Conservation (phyloP, 1,284 basidiomycete species). For the Leucoagaricus sp. region DNA sequence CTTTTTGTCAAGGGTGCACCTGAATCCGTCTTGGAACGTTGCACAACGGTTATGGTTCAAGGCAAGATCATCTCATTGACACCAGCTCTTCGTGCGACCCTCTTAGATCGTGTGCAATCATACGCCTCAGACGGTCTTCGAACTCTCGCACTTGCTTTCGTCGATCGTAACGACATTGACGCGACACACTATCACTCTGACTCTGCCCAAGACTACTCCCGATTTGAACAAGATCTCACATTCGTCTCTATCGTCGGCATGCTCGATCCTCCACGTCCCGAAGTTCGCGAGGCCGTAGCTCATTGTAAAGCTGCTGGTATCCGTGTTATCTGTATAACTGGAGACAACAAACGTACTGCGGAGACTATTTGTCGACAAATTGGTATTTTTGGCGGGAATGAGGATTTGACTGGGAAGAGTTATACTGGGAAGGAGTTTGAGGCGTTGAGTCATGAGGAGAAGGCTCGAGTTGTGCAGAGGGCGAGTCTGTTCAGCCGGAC, state of each 20-base stretch:
- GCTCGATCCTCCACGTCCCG: slow-evolving; percentile 97
- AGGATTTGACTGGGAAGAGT: slow-evolving; percentile 88
- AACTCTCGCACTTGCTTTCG: slow-evolving; percentile 89
- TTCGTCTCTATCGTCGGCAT: slow-evolving; percentile 97
- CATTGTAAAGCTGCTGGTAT: slow-evolving; percentile 95
- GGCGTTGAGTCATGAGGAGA: slow-evolving; percentile 76
- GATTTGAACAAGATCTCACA: slow-evolving; percentile 89
- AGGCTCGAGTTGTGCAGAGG: slow-evolving; percentile 81
- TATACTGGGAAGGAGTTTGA: slow-evolving; percentile 95
- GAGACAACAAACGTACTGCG: slow-evolving; percentile 97
- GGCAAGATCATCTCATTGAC: slow-evolving; percentile 69
- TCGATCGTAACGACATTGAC: slow-evolving; percentile 78
- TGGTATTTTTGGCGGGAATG: slow-evolving; percentile 85
- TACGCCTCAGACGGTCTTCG: slow-evolving; percentile 88
- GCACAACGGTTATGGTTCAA: slow-evolving; percentile 72
- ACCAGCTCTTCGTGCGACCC: slow-evolving; percentile 55
- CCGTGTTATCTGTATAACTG: slow-evolving; percentile 96
- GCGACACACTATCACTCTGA: slow-evolving; percentile 80
- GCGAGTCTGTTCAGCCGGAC: slow-evolving; percentile 93
- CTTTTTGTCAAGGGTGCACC: slow-evolving; percentile 96
- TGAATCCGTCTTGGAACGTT: slow-evolving; percentile 91
- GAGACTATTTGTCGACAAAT: slow-evolving; percentile 97
- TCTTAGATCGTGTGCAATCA: slow-evolving; percentile 67
- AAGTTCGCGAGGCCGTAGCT: slow-evolving; percentile 85
- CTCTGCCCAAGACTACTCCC: slow-evolving; percentile 78